Evolutionary conservation across 2,329 filamentous ascomycete genomes (phyloP).

Genomic region (Trichoderma sp.): DNA sequence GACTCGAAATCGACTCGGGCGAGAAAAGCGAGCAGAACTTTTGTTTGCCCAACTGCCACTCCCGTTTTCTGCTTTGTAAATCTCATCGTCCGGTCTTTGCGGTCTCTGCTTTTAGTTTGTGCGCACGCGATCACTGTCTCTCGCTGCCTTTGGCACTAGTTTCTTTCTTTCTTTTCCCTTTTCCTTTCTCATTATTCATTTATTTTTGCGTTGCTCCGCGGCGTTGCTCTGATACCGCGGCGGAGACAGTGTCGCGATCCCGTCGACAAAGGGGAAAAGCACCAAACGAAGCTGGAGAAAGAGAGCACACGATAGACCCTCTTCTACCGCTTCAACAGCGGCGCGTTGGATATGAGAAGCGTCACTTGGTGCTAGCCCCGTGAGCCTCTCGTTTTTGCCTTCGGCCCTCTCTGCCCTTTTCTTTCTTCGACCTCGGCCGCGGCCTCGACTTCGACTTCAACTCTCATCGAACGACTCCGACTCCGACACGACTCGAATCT

Average conservation of each 20-base stretch:
- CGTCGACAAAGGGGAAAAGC: not conserved
- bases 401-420: not conserved
- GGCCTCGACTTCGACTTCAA: not conserved
- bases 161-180: not conserved
- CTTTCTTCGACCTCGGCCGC: not conserved
- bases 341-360: conserved; percentile 20
- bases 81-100: not conserved
- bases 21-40: conserved; percentile 5
- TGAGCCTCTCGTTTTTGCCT: not conserved
- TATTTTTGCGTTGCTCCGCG: not conserved
- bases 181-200: not conserved
- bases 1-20: not conserved
- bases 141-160: not conserved
- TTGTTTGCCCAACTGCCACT: conserved; percentile 8
- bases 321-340: conserved; percentile 22
- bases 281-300: not conserved
- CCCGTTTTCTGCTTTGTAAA: not conserved
- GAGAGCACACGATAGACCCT: not conserved
- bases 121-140: not conserved
- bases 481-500: not conserved
- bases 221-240: not conserved
- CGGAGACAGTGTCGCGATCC: not conserved
- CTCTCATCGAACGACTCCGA: not conserved
- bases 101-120: not conserved
- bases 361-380: conserved; percentile 12